These are phyloP conservation scores for Microbotryum intermedium DNA, from an alignment of 1,284 basidiomycete genomes.

Conservation along the genomic window DNA sequence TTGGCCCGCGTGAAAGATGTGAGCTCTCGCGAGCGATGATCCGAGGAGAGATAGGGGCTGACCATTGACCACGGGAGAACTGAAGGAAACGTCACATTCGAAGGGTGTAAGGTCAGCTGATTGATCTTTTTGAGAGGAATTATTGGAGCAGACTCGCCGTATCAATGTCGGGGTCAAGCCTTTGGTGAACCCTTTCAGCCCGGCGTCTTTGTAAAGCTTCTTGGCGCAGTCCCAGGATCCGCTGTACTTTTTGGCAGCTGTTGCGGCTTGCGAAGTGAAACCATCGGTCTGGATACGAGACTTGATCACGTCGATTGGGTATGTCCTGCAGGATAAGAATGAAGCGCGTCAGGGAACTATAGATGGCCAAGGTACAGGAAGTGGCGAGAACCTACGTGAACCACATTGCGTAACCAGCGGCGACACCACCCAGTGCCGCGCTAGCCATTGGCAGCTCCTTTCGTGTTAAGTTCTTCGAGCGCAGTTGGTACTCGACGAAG, in stretches of 20 bases:
- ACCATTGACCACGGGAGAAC: constrained; percentile 82
- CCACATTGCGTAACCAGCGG: constrained; percentile 72
- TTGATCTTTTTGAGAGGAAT: not conserved
- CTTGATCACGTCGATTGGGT: constrained; percentile 91
- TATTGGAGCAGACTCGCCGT: constrained; percentile 48
- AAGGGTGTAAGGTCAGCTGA: too few species aligned
- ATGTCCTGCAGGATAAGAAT: constrained; percentile 50
- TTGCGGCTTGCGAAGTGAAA: constrained; percentile 57
- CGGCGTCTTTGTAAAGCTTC: constrained; percentile 72
- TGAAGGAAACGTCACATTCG: constrained; percentile 37
- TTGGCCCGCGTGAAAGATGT: too few species aligned
- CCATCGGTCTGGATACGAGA: constrained; percentile 91
- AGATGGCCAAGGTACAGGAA: constrained; percentile 21
- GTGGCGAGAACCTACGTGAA: constrained; percentile 13
- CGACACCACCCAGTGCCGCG: constrained; percentile 73
- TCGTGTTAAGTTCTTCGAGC: constrained; percentile 52
- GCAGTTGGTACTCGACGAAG: constrained; percentile 74
- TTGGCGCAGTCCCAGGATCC: constrained; percentile 72
- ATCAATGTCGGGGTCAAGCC: constrained; percentile 86
- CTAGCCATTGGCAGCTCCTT: constrained; percentile 62
- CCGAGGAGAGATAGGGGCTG: too few species aligned
- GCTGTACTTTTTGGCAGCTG: constrained; percentile 56
- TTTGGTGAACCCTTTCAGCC: constrained; percentile 74
- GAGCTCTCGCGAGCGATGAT: too few species aligned
- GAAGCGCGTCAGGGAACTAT: not conserved